Evolutionary conservation across 2,329 filamentous ascomycete species (phyloP).

Genomic region (Lachnum nothofagi): DNA sequence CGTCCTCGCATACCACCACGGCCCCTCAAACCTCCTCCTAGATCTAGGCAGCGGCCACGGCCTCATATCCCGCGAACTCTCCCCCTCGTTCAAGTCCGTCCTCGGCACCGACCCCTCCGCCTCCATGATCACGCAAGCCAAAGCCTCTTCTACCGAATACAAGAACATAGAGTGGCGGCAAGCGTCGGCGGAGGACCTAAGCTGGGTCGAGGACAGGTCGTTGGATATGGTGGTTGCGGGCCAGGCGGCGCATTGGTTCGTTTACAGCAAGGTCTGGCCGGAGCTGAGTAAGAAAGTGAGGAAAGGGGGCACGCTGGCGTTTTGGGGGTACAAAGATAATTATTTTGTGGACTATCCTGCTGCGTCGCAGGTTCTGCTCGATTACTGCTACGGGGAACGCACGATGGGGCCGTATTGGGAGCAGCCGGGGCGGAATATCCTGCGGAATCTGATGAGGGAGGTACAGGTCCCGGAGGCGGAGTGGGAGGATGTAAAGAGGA

Average conservation of each 20-base stretch:
- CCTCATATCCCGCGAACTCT: constrained; percentile 49
- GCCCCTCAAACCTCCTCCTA: constrained; percentile 37
- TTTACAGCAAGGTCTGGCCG: constrained; percentile 50
- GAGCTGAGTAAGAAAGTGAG: constrained; percentile 50
- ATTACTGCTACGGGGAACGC: constrained; percentile 51
- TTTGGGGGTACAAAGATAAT: constrained; percentile 64
- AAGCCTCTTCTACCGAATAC: constrained; percentile 34
- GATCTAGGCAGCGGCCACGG: constrained; percentile 64
- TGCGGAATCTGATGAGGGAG: constrained; percentile 47
- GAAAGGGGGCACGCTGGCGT: constrained; percentile 53
- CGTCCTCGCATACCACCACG: constrained; percentile 50
- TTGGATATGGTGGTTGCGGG: constrained; percentile 49
- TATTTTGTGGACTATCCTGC: constrained; percentile 49
- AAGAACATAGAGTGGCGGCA: constrained; percentile 46
- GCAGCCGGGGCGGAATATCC: constrained; percentile 51
- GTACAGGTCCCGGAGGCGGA: constrained; percentile 47
- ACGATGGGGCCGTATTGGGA: constrained; percentile 57
- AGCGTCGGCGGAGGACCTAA: constrained; percentile 50
- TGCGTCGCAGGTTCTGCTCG: constrained; percentile 49
- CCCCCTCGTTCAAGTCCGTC: constrained; percentile 46
- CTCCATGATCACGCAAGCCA: constrained; percentile 52
- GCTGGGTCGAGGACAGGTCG: constrained; percentile 43
- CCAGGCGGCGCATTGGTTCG: constrained; percentile 64
- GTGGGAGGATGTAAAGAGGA: constrained; percentile 49
- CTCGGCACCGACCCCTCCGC: constrained; percentile 53